These are phyloP conservation scores for Moringa oleifera DNA, from an alignment of 345 rosid species.

Conservation along the genomic window DNA sequence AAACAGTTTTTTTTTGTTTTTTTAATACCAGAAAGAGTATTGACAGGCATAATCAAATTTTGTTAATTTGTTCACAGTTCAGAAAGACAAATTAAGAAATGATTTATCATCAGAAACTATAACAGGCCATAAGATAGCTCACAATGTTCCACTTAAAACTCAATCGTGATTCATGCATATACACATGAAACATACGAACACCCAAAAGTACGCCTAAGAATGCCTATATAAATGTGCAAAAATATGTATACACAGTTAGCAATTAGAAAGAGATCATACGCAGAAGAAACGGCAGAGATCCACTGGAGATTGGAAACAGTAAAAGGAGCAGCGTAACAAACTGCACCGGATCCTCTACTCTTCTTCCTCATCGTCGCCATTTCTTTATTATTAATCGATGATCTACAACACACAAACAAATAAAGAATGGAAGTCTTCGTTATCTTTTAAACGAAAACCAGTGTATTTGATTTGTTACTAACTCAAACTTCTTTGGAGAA, in stretches of 20 bases:
- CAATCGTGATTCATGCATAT: no score
- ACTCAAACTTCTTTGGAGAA: neutral
- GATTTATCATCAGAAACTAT: no score
- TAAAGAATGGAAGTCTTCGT: neutral
- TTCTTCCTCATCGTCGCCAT: conserved; percentile 22
- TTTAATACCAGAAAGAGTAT: no score
- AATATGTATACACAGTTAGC: neutral
- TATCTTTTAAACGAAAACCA: neutral
- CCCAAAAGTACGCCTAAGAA: neutral
- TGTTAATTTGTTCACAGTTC: no score
- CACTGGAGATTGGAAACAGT: conserved; percentile 54
- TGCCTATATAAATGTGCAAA: neutral
- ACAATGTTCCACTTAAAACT: no score
- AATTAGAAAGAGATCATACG: conserved; percentile 32
- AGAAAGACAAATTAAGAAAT: no score
- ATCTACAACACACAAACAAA: conserved; percentile 22
- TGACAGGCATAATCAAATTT: no score
- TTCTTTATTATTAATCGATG: conserved; percentile 27
- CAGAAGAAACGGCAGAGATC: conserved; percentile 65
- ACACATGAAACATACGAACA: neutral
- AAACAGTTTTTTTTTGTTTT: no score
- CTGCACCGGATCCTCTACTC: conserved; percentile 47
- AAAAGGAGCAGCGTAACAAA: conserved; percentile 59
- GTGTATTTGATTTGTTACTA: neutral
- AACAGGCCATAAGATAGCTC: no score